Base-by-base conservation (phyloP, 257 asterid species). In the Scutellaria barbata region DNA sequence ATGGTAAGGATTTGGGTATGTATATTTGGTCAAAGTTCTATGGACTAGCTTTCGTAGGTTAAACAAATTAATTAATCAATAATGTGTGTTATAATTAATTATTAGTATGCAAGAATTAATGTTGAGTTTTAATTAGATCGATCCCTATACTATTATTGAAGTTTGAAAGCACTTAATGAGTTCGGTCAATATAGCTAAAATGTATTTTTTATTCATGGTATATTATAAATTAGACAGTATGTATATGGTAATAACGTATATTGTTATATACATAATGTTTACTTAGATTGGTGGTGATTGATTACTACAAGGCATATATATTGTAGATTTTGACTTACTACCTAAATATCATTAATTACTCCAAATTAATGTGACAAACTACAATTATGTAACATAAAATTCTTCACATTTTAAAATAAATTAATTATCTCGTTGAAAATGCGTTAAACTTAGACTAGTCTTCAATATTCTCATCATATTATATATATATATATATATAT, bases 21-120 rank as follows among this genome's bases (percentile, higher is more conserved):
- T 39, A 14, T 68, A 0, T 41, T 77, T 60, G 74, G 81, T 77
- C 81, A 66, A 72, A 39, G 13, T 59, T 16, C 77, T 77, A 72
- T 30, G 47, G 22, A 48, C 14, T 57, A 59, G 75, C 50, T 66
- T 59, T 13, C 43, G 67, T 64, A 25, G 71, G 72, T 72, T 42
- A 66, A 53, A 50, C n/a, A 33, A 13, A 3, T 30, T 30, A 25
- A 45, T 37, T 52, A 61, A 61, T 53, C 63, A 68, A 59, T 78
- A 42, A 64, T 77, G 61, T 42, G 63, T 30, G 35, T 66, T 61
- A 43, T 30, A 30, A 30, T 2, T 3, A 57, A 77, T 72, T 72
- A 71, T 63, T 70, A 30, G 58, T 48, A 47, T 4, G 18, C 69
- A 66, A 11, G 42, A 57, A 77, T 77, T 58, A 56, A 58, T 69